Evolutionary conservation across 202 grass and related monocot species (phyloP).

Genomic region (Brachypodium distachyon): DNA sequence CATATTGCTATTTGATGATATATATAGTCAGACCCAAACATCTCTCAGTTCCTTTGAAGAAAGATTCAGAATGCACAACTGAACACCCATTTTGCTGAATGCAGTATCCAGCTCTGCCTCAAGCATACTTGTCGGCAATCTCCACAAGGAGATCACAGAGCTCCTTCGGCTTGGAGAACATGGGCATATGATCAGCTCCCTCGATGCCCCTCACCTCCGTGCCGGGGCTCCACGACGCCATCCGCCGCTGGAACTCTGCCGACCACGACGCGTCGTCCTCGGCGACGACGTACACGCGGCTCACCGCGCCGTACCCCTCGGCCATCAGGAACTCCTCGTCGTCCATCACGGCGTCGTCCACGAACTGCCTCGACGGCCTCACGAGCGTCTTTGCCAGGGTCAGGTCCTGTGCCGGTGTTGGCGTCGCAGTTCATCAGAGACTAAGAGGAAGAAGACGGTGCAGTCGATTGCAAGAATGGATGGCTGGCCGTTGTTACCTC

Average conservation of each 20-base stretch:
- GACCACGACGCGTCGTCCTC: slow-evolving; percentile 27
- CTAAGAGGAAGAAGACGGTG: not conserved
- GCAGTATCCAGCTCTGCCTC: not conserved
- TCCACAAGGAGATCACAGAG: slow-evolving; percentile 21
- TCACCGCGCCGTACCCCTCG: slow-evolving; percentile 25
- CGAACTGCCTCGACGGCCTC: slow-evolving; percentile 13
- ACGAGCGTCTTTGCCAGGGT: slow-evolving; percentile 27
- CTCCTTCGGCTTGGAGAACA: slow-evolving; percentile 39
- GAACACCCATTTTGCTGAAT: not conserved
- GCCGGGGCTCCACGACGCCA: slow-evolving; percentile 33
- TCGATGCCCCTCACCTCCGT: slow-evolving; percentile 20
- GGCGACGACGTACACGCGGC: slow-evolving; percentile 22
- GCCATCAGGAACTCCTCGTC: not conserved
- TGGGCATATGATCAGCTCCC: slow-evolving; percentile 49
- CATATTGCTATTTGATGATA: not conserved
- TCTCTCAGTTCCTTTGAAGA: not conserved
- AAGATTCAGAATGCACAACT: not conserved
- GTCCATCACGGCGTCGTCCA: not conserved
- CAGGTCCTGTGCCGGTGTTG: slow-evolving; percentile 24
- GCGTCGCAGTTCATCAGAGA: not conserved
- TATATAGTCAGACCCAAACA: not conserved
- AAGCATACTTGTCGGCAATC: not conserved
- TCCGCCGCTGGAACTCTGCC: slow-evolving; percentile 27
- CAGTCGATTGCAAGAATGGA: not conserved
- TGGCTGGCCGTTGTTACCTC: not conserved